phyloP scores from a whole-genome alignment of 1,139 yeast genomes.

The Kodamaea alishanica region DNA sequence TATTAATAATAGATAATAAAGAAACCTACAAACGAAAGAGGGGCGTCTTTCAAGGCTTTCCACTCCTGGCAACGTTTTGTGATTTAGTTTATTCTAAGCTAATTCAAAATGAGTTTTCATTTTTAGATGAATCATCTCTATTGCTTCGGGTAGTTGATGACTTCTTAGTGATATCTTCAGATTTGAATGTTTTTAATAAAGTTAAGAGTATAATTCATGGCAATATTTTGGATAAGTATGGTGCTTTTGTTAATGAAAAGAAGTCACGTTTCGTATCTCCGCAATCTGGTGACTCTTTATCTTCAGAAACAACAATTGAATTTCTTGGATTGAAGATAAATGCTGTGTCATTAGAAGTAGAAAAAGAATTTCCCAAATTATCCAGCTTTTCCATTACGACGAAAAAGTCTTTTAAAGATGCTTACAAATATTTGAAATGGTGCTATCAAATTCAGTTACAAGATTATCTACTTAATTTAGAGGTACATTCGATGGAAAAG shows the following conservation, averaged over 20 bases:
- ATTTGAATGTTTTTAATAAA: constrained; percentile 16
- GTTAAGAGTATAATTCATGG: constrained; percentile 21
- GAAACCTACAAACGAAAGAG: constrained; percentile 38
- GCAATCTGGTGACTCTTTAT: constrained; percentile 6
- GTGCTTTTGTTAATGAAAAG: constrained; percentile 53
- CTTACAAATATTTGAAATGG: constrained; percentile 15
- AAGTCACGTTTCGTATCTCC: constrained; percentile 41
- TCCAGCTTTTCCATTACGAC: constrained; percentile 12
- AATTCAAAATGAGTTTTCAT: constrained; percentile 42
- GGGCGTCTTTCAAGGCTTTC: constrained; percentile 88
- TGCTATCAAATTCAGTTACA: constrained; percentile 12
- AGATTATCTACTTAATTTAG: constrained; percentile 13
- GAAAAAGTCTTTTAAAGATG: constrained; percentile 15
- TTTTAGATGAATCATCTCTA: constrained; percentile 27
- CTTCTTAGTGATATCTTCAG: constrained; percentile 63
- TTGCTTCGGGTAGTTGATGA: constrained; percentile 81
- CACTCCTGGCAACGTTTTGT: constrained; percentile 72
- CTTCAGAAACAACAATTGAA: constrained; percentile 9
- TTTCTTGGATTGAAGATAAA: constrained; percentile 36
- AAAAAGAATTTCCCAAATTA: constrained; percentile 11
- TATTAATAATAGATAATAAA: constrained; percentile 12
- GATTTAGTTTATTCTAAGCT: constrained; percentile 69
- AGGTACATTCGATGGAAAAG: constrained; percentile 8
- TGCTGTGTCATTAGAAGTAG: constrained; percentile 14
- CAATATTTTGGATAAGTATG: constrained; percentile 48